phyloP scores from a whole-genome alignment of 2,329 filamentous ascomycete species.

The Ciborinia camelliae region DNA sequence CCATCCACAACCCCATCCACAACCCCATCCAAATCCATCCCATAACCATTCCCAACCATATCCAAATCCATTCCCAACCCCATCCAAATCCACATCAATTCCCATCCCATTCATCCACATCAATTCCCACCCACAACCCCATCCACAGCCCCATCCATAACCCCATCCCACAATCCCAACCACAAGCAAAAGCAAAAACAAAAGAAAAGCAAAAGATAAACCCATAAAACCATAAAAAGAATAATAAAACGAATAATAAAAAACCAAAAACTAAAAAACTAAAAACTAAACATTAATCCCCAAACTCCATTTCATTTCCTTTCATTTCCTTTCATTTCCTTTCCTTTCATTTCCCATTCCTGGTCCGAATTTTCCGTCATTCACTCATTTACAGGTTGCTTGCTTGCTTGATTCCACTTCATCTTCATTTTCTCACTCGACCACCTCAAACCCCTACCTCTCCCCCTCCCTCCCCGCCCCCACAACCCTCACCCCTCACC shows the following conservation, averaged over 20 bases:
- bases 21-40: not conserved
- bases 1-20: not conserved
- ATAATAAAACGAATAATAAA: too few relatives aligned
- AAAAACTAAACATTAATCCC: conserved; percentile 1
- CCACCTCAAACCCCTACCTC: too few relatives aligned
- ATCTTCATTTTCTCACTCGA: too few relatives aligned
- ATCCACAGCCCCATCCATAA: not conserved
- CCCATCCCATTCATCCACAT: not conserved
- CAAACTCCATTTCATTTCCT: not conserved
- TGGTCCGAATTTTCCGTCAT: too few relatives aligned
- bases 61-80: too few relatives aligned
- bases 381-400: too few relatives aligned
- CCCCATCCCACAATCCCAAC: too few relatives aligned
- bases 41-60: not conserved
- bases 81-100: not conserved
- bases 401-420: too few relatives aligned
- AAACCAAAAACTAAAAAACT: not conserved
- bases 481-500: not conserved
- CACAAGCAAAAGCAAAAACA: too few relatives aligned
- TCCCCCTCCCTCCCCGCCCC: too few relatives aligned
- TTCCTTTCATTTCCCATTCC: not conserved
- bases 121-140: not conserved
- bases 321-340: not conserved
- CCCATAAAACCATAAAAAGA: too few relatives aligned
- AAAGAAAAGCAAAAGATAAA: too few relatives aligned